Percentiles rank a stretch among this genome's conserved stretches.
These are phyloP conservation scores for Capsicum rhomboideum DNA, from an alignment of 257 asterid genomes.

Conservation along the genomic window DNA sequence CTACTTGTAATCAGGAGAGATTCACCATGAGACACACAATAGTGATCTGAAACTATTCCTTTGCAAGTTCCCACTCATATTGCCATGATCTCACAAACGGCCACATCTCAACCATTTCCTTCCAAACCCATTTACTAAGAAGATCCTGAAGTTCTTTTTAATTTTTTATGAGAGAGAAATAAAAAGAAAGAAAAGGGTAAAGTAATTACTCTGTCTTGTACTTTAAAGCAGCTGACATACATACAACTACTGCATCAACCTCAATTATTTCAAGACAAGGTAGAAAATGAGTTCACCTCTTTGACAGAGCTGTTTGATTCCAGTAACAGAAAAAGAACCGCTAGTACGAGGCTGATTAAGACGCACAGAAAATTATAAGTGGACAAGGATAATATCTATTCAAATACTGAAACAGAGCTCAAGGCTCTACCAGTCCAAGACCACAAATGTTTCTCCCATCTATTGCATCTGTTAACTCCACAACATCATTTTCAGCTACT, in stretches of 20 bases:
- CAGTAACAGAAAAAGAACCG: slow-evolving; percentile 14
- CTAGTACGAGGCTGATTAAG: slow-evolving; percentile 14
- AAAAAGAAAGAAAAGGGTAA: background rate
- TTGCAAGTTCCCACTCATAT: background rate
- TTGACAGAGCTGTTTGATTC: slow-evolving; percentile 15
- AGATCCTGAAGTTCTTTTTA: background rate
- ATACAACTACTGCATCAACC: background rate
- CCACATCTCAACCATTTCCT: background rate
- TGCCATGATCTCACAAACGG: background rate
- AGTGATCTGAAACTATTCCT: background rate
- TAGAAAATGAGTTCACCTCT: slow-evolving; percentile 2
- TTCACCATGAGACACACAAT: background rate
- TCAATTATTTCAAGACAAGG: slow-evolving; percentile 4
- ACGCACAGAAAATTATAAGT: slow-evolving; percentile 11
- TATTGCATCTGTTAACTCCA: background rate
- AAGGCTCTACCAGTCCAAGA: background rate
- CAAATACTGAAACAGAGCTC: background rate
- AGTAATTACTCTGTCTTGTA: background rate
- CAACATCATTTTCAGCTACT: background rate
- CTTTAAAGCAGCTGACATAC: slow-evolving; percentile 7
- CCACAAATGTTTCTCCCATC: background rate
- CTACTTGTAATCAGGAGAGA: background rate
- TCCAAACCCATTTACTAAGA: background rate
- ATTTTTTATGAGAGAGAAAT: background rate
- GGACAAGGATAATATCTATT: background rate